These are phyloP conservation scores for Kwoniella dejecticola DNA, from an alignment of 768 basidiomycete genomes.

Conservation along the genomic window DNA sequence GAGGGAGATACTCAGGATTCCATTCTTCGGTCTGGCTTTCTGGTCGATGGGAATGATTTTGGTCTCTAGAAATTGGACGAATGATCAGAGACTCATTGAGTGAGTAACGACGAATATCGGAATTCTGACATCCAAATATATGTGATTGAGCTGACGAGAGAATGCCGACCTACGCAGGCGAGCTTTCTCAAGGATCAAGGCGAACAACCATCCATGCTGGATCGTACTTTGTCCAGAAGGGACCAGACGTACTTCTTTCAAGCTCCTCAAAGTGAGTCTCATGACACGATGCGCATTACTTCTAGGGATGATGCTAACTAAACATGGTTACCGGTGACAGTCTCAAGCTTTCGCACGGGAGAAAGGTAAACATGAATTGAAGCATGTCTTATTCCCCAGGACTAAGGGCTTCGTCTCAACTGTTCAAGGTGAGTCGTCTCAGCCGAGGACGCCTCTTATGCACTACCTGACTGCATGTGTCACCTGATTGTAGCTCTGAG, in stretches of 20 bases:
- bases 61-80: conserved; percentile 43
- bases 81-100: conserved; percentile 31
- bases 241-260: conserved; percentile 32
- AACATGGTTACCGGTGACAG: no score
- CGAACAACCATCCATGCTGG: conserved; percentile 35
- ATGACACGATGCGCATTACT: neutral
- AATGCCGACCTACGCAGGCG: conserved; percentile 10
- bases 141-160: no score
- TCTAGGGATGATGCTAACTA: no score
- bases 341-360: conserved; percentile 33
- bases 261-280: conserved; percentile 28
- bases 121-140: no score
- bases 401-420: conserved; percentile 42
- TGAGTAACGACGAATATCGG: conserved; percentile 10
- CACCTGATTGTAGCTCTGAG: conserved; percentile 26
- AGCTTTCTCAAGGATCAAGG: conserved; percentile 33
- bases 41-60: conserved; percentile 46
- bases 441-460: neutral
- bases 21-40: conserved; percentile 42
- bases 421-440: conserved; percentile 28
- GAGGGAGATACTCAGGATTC: conserved; percentile 37
- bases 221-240: conserved; percentile 46
- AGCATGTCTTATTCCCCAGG: conserved; percentile 34
- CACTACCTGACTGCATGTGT: no score
- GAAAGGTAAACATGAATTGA: conserved; percentile 26